These are phyloP conservation scores for Coemansia sp. DNA, from an alignment of 192 early-diverging fungal genomes.

Conservation along the genomic window DNA sequence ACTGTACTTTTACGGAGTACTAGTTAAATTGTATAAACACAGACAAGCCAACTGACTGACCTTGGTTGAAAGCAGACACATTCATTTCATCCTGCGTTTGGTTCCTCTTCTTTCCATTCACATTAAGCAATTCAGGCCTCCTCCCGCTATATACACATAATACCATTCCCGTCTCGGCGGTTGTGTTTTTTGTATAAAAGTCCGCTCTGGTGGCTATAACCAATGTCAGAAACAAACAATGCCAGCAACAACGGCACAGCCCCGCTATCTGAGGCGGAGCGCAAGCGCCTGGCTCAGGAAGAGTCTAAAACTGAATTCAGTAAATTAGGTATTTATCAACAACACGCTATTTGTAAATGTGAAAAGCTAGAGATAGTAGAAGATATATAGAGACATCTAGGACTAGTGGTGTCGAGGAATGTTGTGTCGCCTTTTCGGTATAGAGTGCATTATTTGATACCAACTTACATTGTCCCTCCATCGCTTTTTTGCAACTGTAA, in stretches of 20 bases:
- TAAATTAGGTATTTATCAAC: conserved; percentile 43
- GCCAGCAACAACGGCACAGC: conserved; percentile 8
- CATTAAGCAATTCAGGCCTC: not conserved
- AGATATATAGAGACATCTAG: not conserved
- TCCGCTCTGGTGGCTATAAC: not conserved
- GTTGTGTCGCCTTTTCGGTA: no score
- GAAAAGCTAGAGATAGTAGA: not conserved
- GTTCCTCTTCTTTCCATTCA: not conserved
- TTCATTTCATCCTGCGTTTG: not conserved
- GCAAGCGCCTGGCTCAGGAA: conserved; percentile 30
- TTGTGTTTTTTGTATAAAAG: not conserved
- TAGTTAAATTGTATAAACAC: not conserved
- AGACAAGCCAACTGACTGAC: not conserved
- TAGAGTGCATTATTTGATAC: no score
- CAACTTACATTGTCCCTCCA: no score
- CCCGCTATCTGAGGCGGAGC: conserved; percentile 26
- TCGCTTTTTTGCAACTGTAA: no score
- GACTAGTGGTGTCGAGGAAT: no score
- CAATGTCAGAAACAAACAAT: conserved; percentile 6
- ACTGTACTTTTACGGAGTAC: not conserved
- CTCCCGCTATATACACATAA: not conserved
- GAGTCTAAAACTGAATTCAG: conserved; percentile 37
- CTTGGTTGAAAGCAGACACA: not conserved
- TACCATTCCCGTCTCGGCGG: not conserved
- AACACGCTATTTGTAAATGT: not conserved